Conservation (phyloP, 768 basidiomycete species). For the Albatrellus ellisii region DNA sequence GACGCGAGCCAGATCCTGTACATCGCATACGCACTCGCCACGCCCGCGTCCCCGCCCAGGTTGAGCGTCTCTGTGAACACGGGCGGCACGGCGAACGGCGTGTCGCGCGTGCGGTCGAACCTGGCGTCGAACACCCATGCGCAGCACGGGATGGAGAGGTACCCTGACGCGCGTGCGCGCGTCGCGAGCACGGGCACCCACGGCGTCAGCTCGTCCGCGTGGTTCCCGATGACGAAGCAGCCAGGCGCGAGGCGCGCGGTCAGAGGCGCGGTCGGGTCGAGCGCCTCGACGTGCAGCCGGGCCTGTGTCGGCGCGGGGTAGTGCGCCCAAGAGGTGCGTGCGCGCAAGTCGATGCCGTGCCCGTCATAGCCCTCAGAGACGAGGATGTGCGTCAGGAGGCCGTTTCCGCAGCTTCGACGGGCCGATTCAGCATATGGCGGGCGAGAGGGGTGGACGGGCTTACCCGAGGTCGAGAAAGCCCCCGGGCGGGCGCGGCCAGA, state of each 20-base stretch:
- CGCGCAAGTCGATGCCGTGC: constrained; percentile 75
- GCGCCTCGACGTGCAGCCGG: constrained; percentile 50
- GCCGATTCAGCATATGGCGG: neutral
- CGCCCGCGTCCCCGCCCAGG: constrained; percentile 46
- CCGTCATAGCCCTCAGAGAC: constrained; percentile 75
- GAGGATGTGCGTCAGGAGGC: constrained; percentile 82
- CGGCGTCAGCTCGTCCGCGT: constrained; percentile 92
- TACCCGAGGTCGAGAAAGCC: constrained; percentile 90
- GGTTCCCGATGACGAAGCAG: constrained; percentile 83
- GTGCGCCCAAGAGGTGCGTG: constrained; percentile 71
- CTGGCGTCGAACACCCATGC: constrained; percentile 66
- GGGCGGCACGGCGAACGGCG: constrained; percentile 14
- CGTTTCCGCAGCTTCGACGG: constrained; percentile 71
- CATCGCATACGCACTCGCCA: constrained; percentile 57
- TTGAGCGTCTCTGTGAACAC: constrained; percentile 32
- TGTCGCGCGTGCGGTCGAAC: constrained; percentile 37
- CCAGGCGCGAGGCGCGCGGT: constrained; percentile 23
- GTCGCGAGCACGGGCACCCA: constrained; percentile 83
- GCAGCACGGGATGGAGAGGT: constrained; percentile 85
- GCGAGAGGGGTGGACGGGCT: constrained; percentile 9
- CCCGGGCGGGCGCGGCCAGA: constrained; percentile 67
- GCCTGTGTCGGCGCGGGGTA: constrained; percentile 55
- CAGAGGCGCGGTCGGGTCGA: constrained; percentile 40
- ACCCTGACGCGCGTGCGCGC: constrained; percentile 44
- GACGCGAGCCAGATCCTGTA: constrained; percentile 84